phyloP scores from a whole-genome alignment of 2,329 filamentous ascomycete species.

The Colletotrichum sp. region DNA sequence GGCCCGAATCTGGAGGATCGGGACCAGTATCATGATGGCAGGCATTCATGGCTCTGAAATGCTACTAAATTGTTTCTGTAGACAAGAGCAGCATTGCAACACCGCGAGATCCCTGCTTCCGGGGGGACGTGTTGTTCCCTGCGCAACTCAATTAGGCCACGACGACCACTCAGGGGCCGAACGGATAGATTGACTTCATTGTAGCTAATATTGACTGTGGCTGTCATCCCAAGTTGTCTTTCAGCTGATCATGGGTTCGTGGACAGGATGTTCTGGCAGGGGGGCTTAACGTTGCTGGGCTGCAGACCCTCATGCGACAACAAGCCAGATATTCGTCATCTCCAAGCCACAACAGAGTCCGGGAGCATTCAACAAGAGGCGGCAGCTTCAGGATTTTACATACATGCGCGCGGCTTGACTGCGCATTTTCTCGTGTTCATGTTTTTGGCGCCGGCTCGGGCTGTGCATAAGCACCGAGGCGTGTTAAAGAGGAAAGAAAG shows the following conservation, averaged over 20 bases:
- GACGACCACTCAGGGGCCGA: not conserved
- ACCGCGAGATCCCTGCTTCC: not conserved
- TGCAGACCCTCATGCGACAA: not conserved
- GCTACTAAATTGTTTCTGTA: accelerated
- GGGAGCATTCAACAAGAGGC: not conserved
- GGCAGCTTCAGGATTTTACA: not conserved
- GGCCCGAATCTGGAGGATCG: not conserved
- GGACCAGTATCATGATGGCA: not conserved
- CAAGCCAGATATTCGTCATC: not conserved
- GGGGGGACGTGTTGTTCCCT: not conserved
- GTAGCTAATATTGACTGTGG: too few relatives aligned
- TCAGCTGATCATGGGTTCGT: not conserved
- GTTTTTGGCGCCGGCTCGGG: not conserved
- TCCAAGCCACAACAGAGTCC: not conserved
- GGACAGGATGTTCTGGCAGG: accelerated
- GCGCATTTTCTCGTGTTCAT: not conserved
- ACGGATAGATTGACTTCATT: too few relatives aligned
- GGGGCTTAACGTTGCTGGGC: not conserved
- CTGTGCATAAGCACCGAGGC: not conserved
- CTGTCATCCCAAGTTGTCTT: not conserved
- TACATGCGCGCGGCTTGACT: not conserved
- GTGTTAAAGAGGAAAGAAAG: not conserved
- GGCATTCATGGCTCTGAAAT: not conserved
- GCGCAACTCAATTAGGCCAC: not conserved
- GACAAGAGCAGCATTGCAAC: not conserved